Evolutionary conservation across 805 yeast species (phyloP).

Genomic region (Ogataea polymorpha): DNA sequence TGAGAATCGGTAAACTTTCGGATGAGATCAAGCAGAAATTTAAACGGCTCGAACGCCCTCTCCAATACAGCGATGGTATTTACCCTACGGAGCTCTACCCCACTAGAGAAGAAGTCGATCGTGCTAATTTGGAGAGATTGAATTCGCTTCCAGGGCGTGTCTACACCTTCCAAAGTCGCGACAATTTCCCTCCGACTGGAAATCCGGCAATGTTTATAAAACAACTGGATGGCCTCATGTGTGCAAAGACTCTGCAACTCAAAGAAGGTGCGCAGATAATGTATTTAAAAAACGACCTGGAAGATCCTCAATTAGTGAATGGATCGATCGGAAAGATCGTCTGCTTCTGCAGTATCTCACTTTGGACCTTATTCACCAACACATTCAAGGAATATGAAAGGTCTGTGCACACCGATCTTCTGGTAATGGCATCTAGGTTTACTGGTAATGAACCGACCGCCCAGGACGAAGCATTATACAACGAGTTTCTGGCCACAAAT

Average conservation of each 20-base stretch:
- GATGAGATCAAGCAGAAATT: constrained; percentile 48
- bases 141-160: constrained; percentile 45
- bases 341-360: constrained; percentile 41
- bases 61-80: constrained; percentile 67
- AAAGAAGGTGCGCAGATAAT: constrained; percentile 92
- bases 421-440: constrained; percentile 16
- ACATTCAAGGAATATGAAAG: constrained; percentile 26
- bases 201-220: constrained; percentile 14
- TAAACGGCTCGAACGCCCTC: constrained; percentile 50
- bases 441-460: constrained; percentile 13
- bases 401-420: constrained; percentile 13
- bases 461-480: constrained; percentile 19
- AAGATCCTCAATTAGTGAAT: constrained; percentile 74
- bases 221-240: constrained; percentile 53
- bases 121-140: constrained; percentile 60
- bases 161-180: constrained; percentile 44
- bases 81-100: constrained; percentile 88
- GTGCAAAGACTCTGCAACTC: constrained; percentile 57
- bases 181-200: constrained; percentile 27
- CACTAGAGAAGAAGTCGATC: constrained; percentile 79
- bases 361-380: constrained; percentile 26
- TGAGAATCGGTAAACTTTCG: constrained; percentile 69
- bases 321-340: constrained; percentile 84
- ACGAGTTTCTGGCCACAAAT: constrained; percentile 15
- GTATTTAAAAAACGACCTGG: constrained; percentile 70